Evolutionary conservation across 73 alveolate genomes (phyloP).

Genomic region (Tetrahymena borealis): DNA sequence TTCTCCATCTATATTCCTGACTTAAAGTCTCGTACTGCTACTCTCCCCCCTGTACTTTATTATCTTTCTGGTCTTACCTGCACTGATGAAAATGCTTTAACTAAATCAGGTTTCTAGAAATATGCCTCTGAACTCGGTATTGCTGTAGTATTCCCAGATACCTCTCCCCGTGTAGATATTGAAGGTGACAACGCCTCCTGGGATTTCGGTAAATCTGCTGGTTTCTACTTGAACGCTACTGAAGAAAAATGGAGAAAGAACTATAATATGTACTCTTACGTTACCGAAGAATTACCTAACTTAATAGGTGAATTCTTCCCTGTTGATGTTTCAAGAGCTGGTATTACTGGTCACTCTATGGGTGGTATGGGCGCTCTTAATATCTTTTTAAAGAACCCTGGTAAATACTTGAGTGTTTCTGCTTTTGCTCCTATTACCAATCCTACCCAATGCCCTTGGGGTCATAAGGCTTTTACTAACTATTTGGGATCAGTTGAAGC

Average conservation of each 20-base stretch:
- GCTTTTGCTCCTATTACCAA: slow-evolving; percentile 61
- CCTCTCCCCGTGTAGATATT: slow-evolving; percentile 56
- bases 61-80: slow-evolving; percentile 58
- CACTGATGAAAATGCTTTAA: slow-evolving; percentile 45
- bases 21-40: not conserved
- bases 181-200: slow-evolving; percentile 57
- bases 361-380: slow-evolving; percentile 65
- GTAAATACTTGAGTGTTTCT: slow-evolving; percentile 42
- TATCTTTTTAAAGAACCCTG: slow-evolving; percentile 45
- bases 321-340: slow-evolving; percentile 33
- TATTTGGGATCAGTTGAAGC: slow-evolving; percentile 58
- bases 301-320: slow-evolving; percentile 39
- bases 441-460: slow-evolving; percentile 54
- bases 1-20: not conserved
- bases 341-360: slow-evolving; percentile 61
- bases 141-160: slow-evolving; percentile 61
- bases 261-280: slow-evolving; percentile 61
- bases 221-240: slow-evolving; percentile 59
- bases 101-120: slow-evolving; percentile 38
- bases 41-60: slow-evolving; percentile 41
- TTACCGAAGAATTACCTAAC: slow-evolving; percentile 45
- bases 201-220: slow-evolving; percentile 55
- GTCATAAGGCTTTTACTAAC: slow-evolving; percentile 46
- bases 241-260: slow-evolving; percentile 50
- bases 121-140: slow-evolving; percentile 47